Percentiles rank a stretch among this genome's conserved stretches.
Conservation (phyloP, 352 stramenopile species). For the Pythium insidiosum region DNA sequence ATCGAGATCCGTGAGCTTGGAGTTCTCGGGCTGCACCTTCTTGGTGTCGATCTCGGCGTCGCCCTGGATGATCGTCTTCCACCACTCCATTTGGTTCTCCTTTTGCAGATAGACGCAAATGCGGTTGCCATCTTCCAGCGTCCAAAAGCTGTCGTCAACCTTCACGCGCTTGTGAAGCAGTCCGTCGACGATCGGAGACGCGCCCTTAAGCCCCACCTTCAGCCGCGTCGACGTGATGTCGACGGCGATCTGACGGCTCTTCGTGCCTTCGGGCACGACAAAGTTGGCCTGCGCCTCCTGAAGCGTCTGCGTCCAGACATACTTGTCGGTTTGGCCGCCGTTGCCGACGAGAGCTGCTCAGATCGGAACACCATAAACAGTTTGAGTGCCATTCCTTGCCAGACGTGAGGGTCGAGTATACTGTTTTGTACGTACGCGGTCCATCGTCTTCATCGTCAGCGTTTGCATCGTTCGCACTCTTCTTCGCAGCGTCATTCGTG, state of each 20-base stretch:
- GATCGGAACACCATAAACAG: constrained; percentile 5
- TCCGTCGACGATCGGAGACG: constrained; percentile 82
- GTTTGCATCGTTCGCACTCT: constrained; percentile 5
- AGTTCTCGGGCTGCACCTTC: constrained; percentile 99
- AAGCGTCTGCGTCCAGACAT: constrained; percentile 98
- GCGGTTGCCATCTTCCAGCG: constrained; percentile 87
- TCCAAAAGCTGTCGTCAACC: constrained; percentile 99
- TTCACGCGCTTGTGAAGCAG: constrained; percentile 93
- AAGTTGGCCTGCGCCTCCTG: constrained; percentile 93
- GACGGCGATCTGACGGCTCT: constrained; percentile 90
- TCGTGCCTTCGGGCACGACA: constrained; percentile 89
- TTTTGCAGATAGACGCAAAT: constrained; percentile 96
- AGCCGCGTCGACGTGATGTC: constrained; percentile 89
- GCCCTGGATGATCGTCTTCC: constrained; percentile 93
- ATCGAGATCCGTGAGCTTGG: constrained; percentile 96
- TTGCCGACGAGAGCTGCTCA: constrained; percentile 87
- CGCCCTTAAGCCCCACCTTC: constrained; percentile 82
- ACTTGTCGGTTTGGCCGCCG: constrained; percentile 88
- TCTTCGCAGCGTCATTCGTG: constrained; percentile 10
- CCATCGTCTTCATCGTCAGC: constrained; percentile 41
- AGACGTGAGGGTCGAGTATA: no score
- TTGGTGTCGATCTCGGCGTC: constrained; percentile 97
- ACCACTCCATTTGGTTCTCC: constrained; percentile 99
- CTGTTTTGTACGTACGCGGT: constrained; percentile 30
- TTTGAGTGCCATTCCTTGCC: neutral